Evolutionary conservation across 2,329 filamentous ascomycete species (phyloP).

Genomic region (Celoporthe dispersa): DNA sequence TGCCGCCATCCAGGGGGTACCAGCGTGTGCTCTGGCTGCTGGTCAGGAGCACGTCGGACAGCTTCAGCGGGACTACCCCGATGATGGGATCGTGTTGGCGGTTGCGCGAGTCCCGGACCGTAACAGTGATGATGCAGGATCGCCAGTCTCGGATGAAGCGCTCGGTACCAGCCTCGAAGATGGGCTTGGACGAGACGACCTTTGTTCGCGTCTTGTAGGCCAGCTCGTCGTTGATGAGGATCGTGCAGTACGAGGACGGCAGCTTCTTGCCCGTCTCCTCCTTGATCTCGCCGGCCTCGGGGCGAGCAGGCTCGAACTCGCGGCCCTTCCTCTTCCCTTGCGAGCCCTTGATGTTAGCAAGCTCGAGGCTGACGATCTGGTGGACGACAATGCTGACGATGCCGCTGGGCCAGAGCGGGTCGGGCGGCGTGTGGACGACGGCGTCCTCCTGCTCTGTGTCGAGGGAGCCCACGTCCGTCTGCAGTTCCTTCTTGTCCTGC

Average conservation of each 20-base stretch:
- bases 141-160: constrained; percentile 93
- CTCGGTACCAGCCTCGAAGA: constrained; percentile 96
- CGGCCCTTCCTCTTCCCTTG: constrained; percentile 78
- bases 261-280: constrained; percentile 81
- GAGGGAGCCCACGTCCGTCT: constrained; percentile 84
- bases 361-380: constrained; percentile 91
- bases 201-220: constrained; percentile 94
- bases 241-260: constrained; percentile 92
- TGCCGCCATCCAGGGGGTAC: constrained; percentile 95
- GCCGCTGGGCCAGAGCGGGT: constrained; percentile 95
- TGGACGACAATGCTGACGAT: constrained; percentile 86
- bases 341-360: constrained; percentile 89
- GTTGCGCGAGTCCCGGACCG: constrained; percentile 86
- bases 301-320: constrained; percentile 87
- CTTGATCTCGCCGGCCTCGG: constrained; percentile 79
- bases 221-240: constrained; percentile 85
- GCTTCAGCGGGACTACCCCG: constrained; percentile 85
- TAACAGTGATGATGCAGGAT: constrained; percentile 81
- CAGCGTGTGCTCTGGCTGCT: constrained; percentile 85
- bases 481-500: constrained; percentile 73
- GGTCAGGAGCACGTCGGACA: constrained; percentile 86
- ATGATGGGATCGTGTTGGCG: constrained; percentile 93
- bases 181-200: constrained; percentile 90
- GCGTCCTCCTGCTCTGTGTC: constrained; percentile 79
- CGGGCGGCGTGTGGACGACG: constrained; percentile 86